phyloP scores from a whole-genome alignment of 73 alveolate genomes.

The Paramecium pentaurelia region DNA sequence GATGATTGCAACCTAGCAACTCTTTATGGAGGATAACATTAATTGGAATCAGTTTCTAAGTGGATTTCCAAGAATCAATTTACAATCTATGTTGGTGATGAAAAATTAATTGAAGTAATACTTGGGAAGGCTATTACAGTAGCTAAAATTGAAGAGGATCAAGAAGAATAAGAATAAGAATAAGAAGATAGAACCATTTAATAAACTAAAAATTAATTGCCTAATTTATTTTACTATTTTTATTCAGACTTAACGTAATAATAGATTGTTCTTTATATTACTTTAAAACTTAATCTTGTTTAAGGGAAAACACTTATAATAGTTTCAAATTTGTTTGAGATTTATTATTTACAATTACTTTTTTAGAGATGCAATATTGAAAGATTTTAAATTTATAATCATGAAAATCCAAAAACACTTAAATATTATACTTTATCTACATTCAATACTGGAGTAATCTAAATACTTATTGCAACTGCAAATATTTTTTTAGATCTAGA shows the following conservation, averaged over 20 bases:
- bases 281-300: not conserved
- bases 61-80: not conserved
- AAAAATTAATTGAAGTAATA: not conserved
- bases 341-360: not conserved
- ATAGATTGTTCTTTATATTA: not conserved
- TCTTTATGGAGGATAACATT: not conserved
- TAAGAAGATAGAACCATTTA: not conserved
- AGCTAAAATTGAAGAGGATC: conserved; percentile 38
- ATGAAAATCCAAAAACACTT: conserved; percentile 53
- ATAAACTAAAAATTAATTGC: not conserved
- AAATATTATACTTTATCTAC: conserved; percentile 48
- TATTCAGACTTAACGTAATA: not conserved
- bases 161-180: not conserved
- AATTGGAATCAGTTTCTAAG: not conserved
- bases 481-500: conserved; percentile 28
- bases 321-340: not conserved
- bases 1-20: conserved; percentile 33
- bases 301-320: conserved; percentile 30
- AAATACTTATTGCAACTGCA: conserved; percentile 40
- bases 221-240: not conserved
- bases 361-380: conserved; percentile 7
- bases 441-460: conserved; percentile 56
- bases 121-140: conserved; percentile 28
- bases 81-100: conserved; percentile 25
- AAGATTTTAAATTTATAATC: conserved; percentile 44